Evolutionary conservation across 2,329 filamentous ascomycete genomes (phyloP).

Genomic region (Rhexocercosporidium sp.): DNA sequence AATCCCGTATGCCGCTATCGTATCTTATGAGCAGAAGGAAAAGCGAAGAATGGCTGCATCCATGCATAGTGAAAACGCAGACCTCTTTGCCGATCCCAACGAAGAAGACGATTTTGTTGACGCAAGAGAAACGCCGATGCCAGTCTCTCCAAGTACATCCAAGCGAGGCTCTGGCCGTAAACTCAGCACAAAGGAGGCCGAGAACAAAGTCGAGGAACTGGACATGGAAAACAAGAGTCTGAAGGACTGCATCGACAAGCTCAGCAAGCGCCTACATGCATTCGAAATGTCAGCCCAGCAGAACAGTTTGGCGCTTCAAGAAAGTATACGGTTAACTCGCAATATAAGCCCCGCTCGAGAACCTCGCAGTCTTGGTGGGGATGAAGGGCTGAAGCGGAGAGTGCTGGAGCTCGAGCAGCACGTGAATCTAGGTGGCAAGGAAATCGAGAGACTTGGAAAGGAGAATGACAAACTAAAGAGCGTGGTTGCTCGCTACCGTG

Average conservation of each 20-base stretch:
- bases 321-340: slow-evolving; percentile 73
- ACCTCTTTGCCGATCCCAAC: slow-evolving; percentile 54
- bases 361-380: slow-evolving; percentile 37
- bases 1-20: slow-evolving; percentile 89
- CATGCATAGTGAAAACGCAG: slow-evolving; percentile 45
- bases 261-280: slow-evolving; percentile 85
- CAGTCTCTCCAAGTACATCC: slow-evolving; percentile 49
- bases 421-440: slow-evolving; percentile 59
- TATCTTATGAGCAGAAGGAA: slow-evolving; percentile 72
- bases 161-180: slow-evolving; percentile 46
- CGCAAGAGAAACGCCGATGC: slow-evolving; percentile 68
- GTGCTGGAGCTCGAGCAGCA: slow-evolving; percentile 72
- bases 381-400: slow-evolving; percentile 53
- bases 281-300: slow-evolving; percentile 94
- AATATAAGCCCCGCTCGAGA: slow-evolving; percentile 56
- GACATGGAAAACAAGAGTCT: slow-evolving; percentile 86
- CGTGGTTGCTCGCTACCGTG: slow-evolving; percentile 61
- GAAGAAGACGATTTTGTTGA: slow-evolving; percentile 89
- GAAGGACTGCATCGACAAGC: slow-evolving; percentile 82
- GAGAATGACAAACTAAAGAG: slow-evolving; percentile 65
- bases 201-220: slow-evolving; percentile 84
- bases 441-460: slow-evolving; percentile 65
- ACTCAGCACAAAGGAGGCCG: slow-evolving; percentile 50
- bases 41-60: slow-evolving; percentile 63
- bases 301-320: slow-evolving; percentile 82